Base-by-base conservation (phyloP, 139 green algal genomes). In the Pycnococcus provasolii region DNA sequence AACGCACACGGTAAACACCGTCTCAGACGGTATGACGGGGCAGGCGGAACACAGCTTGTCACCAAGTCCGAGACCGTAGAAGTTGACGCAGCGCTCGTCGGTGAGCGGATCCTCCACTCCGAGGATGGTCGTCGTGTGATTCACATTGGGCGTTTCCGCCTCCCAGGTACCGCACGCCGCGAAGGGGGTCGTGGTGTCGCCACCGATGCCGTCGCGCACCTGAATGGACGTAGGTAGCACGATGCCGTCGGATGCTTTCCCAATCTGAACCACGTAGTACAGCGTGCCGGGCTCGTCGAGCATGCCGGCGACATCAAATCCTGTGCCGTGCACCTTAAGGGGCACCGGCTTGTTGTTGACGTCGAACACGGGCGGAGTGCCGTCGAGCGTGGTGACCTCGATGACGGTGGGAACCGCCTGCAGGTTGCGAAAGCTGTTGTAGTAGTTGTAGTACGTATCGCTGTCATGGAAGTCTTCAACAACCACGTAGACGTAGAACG, bases 131-230 rank as follows among this genome's bases (percentile, higher is more conserved):
- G 53, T 60, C 53, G 41, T 60, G 6, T 39, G 4, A n/a, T 60
- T 60, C 8, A 15, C 15, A 13, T 13, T 62, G 55, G 11, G 11
- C 9, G n/a, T 62, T n/a, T n/a, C 15, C 7, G 26, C 9, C 26
- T 13, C 55, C 11, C 55, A n/a, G 55, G n/a, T 62, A 6, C 58
- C 58, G 58, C 58, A 64, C 58, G 58, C 58, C 9, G 47, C 58
- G 41, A 15, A 6, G 58, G 37, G 11, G 26, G 41, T 11, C 37
- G 11, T 45, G 9, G 58, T 39, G 9, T 5, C 41, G 5, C 11
- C 41, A 11, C n/a, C 3, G 4, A 52, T 37, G 15, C 40, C 26
- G 37, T 15, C 58, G 26, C 15, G 5, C 4, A 11, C 40, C 58
- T 9, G 58, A 9, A 11, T 26, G 54, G 42, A 40, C 58, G 58